Conservation (phyloP, 768 basidiomycete genomes). For the Hydnum rufescens region DNA sequence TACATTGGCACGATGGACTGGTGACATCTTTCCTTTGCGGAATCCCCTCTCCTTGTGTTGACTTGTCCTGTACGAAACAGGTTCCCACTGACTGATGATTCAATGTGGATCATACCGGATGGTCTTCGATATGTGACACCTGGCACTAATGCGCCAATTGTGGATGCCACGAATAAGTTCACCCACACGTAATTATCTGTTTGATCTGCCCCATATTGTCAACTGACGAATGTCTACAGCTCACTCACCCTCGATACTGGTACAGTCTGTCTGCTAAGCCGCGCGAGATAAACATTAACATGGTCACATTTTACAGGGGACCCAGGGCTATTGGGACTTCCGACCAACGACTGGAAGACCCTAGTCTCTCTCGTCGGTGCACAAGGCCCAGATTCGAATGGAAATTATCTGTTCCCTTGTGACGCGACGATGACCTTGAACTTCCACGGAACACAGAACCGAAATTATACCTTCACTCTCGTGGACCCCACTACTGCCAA, state of each 20-base stretch:
- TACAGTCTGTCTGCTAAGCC: background rate
- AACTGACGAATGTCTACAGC: no score
- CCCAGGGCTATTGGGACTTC: slow-evolving; percentile 1
- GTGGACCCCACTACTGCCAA: background rate
- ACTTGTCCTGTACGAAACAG: background rate
- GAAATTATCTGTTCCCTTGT: slow-evolving; percentile 5
- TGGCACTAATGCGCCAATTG: background rate
- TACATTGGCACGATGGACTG: slow-evolving; percentile 7
- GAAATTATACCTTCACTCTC: slow-evolving; percentile 6
- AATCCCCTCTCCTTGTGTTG: no score
- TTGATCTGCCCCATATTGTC: no score
- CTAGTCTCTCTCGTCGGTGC: slow-evolving; percentile 5
- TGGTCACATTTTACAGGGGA: background rate
- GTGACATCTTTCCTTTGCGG: background rate
- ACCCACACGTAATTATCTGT: slow-evolving; percentile 4
- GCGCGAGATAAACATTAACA: background rate
- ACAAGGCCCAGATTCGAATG: slow-evolving; percentile 1
- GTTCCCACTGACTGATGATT: background rate
- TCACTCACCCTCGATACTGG: background rate
- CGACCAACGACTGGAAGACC: slow-evolving; percentile 5
- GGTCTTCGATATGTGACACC: background rate
- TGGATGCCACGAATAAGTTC: slow-evolving; percentile 3
- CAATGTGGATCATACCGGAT: background rate
- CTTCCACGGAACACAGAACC: slow-evolving; percentile 4
- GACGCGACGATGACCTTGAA: slow-evolving; percentile 6